Evolutionary conservation across 129 eudicot species (phyloP).

Genomic region (Oenanthe sinensis): DNA sequence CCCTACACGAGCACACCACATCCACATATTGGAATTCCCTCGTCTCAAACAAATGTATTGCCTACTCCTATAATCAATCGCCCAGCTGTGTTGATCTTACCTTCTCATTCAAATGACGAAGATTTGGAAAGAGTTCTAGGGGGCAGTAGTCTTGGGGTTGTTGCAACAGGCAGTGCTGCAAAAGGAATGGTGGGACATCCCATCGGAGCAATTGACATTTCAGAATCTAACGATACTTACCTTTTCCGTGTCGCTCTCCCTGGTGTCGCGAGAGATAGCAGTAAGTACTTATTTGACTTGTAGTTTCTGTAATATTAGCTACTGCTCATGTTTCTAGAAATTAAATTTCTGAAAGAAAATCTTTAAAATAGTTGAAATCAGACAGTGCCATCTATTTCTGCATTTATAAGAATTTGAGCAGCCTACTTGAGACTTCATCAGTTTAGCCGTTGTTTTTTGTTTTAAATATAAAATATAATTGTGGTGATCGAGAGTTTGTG

Average conservation of each 20-base stretch:
- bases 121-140: constrained; percentile 39
- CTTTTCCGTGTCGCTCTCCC: constrained; percentile 71
- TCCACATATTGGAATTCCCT: background rate
- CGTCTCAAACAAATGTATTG: background rate
- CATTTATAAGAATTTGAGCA: background rate
- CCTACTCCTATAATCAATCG: constrained; percentile 11
- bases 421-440: background rate
- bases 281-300: constrained; percentile 35
- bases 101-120: constrained; percentile 40
- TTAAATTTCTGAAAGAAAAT: background rate
- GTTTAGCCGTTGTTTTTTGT: no score
- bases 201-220: constrained; percentile 50
- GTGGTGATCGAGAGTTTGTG: background rate
- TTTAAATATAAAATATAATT: background rate
- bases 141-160: constrained; percentile 36
- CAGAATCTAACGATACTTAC: constrained; percentile 49
- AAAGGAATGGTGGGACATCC: constrained; percentile 39
- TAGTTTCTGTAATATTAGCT: background rate
- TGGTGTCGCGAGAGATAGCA: constrained; percentile 56
- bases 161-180: constrained; percentile 58
- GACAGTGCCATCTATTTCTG: background rate
- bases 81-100: constrained; percentile 54
- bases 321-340: background rate
- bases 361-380: background rate
- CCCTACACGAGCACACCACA: constrained; percentile 27